Conservation (phyloP, 257 asterid species). For the Thymus mandschuricus region DNA sequence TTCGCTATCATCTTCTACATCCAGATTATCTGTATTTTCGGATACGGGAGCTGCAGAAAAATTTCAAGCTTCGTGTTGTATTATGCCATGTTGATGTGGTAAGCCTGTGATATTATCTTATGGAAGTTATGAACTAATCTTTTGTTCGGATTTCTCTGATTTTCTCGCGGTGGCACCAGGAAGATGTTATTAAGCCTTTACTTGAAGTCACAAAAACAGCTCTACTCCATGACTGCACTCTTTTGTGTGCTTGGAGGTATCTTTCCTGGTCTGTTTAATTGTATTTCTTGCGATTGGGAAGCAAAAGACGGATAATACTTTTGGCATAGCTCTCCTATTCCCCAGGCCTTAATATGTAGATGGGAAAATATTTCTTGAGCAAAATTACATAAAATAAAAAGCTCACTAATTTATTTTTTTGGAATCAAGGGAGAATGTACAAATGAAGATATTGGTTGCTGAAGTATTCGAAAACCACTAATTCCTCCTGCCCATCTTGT, state of each 20-base stretch:
- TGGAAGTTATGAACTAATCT: slow-evolving; percentile 14
- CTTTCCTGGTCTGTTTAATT: slow-evolving; percentile 14
- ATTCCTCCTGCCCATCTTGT: background rate
- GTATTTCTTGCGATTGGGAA: background rate
- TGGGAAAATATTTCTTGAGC: background rate
- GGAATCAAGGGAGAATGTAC: background rate
- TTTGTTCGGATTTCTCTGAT: slow-evolving; percentile 22
- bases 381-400: background rate
- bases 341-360: background rate
- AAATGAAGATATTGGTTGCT: slow-evolving; percentile 14
- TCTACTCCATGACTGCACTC: slow-evolving; percentile 96
- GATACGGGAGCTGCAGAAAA: slow-evolving; percentile 91
- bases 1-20: slow-evolving; percentile 95
- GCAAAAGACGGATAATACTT: background rate
- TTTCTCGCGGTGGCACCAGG: slow-evolving; percentile 55
- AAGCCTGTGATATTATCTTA: slow-evolving; percentile 35
- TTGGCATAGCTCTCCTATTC: background rate
- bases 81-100: slow-evolving; percentile 98
- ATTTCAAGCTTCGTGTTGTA: slow-evolving; percentile 83
- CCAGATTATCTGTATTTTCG: slow-evolving; percentile 96
- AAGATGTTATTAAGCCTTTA: slow-evolving; percentile 91
- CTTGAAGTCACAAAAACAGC: slow-evolving; percentile 96
- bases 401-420: background rate
- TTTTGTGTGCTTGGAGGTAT: slow-evolving; percentile 96
- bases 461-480: background rate